Percentiles rank a stretch among this genome's conserved stretches.
Conservation (phyloP, 768 basidiomycete genomes). For the Neoboletus subvelutipes region DNA sequence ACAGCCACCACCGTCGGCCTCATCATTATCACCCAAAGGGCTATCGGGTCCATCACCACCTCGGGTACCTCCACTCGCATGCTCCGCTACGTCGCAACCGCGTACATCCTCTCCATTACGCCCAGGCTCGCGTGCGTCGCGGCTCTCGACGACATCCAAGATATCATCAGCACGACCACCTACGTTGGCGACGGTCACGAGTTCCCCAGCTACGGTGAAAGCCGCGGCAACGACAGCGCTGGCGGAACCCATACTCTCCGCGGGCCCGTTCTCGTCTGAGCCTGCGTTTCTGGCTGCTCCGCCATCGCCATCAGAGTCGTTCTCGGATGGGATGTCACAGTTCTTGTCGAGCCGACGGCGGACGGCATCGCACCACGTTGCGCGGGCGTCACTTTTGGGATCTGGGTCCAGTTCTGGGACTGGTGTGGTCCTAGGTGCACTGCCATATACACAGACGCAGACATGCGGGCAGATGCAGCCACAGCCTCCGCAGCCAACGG, state of each 20-base stretch:
- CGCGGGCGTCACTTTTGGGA: constrained; percentile 49
- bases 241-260: constrained; percentile 51
- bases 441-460: constrained; percentile 3
- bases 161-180: constrained; percentile 68
- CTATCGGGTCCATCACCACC: constrained; percentile 4
- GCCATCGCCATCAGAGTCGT: constrained; percentile 61
- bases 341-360: constrained; percentile 47
- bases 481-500: constrained; percentile 35
- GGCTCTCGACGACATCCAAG: constrained; percentile 64
- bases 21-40: constrained; percentile 3
- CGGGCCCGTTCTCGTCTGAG: constrained; percentile 40
- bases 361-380: constrained; percentile 59
- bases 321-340: constrained; percentile 59
- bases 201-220: constrained; percentile 47
- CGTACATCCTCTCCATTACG: constrained; percentile 58
- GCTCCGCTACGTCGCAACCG: constrained; percentile 34
- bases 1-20: constrained; percentile 33
- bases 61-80: constrained; percentile 25
- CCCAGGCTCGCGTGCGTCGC: constrained; percentile 71
- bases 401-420: constrained; percentile 5
- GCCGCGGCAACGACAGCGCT: constrained; percentile 68
- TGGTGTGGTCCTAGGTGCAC: background rate
- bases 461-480: background rate
- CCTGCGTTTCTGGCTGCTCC: constrained; percentile 35
- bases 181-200: constrained; percentile 48